Conservation (phyloP, 495 filamentous ascomycete genomes). For the Trichocladium antarcticum region DNA sequence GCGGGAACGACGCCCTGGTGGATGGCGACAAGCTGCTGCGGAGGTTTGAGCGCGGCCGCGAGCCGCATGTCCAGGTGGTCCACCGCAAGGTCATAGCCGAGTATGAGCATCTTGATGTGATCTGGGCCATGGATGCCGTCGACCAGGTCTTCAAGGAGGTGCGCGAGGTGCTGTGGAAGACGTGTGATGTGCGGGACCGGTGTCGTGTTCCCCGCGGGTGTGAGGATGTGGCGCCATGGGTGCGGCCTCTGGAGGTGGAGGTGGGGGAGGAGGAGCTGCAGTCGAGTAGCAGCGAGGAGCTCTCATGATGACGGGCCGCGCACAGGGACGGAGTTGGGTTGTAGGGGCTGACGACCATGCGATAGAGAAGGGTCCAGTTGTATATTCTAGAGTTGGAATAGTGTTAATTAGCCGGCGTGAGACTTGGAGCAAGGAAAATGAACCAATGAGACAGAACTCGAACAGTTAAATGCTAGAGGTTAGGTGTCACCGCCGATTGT, state of each 20-base stretch:
- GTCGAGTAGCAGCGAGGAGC: constrained; percentile 23
- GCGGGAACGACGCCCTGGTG: constrained; percentile 70
- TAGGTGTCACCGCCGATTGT: background rate
- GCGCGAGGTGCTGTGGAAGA: constrained; percentile 71
- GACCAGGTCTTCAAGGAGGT: constrained; percentile 79
- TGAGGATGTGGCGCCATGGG: constrained; percentile 34
- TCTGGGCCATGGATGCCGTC: constrained; percentile 88
- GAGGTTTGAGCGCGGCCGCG: constrained; percentile 63
- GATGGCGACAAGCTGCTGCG: constrained; percentile 66
- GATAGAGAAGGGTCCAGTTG: too few species aligned
- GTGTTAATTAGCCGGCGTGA: too few species aligned
- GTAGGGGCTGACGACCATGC: too few species aligned
- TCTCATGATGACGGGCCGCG: constrained; percentile 9
- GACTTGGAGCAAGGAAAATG: too few species aligned
- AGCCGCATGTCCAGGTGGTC: constrained; percentile 72
- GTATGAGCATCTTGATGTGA: constrained; percentile 91
- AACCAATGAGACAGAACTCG: too few species aligned
- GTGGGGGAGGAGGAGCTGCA: constrained; percentile 10
- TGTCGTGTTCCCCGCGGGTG: constrained; percentile 58
- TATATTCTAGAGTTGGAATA: too few species aligned
- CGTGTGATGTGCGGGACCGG: constrained; percentile 40
- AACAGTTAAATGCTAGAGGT: too few species aligned
- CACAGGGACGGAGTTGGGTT: too few species aligned
- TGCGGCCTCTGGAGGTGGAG: background rate
- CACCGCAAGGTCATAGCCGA: constrained; percentile 75